A percentile compares a stretch with the other conserved stretches of the same genome.
Evolutionary conservation across 1,284 basidiomycete species (phyloP).

Genomic region (Tilletia indica): DNA sequence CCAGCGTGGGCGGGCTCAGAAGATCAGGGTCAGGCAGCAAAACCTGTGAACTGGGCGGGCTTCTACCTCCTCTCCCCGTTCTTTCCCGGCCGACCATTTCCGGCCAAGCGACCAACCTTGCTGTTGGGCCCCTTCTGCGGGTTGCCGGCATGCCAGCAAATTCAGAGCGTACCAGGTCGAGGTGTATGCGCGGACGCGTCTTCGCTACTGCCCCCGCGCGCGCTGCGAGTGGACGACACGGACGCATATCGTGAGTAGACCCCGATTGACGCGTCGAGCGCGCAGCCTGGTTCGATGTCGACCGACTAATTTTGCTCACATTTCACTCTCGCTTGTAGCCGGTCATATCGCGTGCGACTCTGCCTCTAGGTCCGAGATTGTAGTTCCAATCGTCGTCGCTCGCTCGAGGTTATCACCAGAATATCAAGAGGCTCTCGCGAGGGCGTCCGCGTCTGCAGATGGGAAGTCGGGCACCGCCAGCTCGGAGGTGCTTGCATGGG

Average conservation of each 20-base stretch:
- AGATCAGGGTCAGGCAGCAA: conserved; percentile 21
- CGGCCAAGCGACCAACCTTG: conserved; percentile 37
- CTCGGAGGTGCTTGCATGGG: conserved; percentile 32
- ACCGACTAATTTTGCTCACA: background rate
- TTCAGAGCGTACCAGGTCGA: conserved; percentile 46
- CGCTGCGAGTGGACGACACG: conserved; percentile 54
- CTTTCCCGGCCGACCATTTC: conserved; percentile 35
- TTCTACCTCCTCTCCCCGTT: conserved; percentile 57
- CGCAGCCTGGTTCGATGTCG: too few species aligned
- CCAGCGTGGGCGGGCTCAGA: conserved; percentile 25
- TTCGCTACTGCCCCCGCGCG: conserved; percentile 42
- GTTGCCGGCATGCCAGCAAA: conserved; percentile 56
- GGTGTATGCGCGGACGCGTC: conserved; percentile 57
- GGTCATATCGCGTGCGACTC: conserved; percentile 58
- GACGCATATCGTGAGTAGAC: conserved; percentile 46
- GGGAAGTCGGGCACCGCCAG: conserved; percentile 18
- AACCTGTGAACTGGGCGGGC: conserved; percentile 55
- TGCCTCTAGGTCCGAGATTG: conserved; percentile 55
- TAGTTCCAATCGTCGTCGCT: conserved; percentile 53
- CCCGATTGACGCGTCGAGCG: background rate
- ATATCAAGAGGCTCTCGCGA: conserved; percentile 28
- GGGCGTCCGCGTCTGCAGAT: conserved; percentile 22
- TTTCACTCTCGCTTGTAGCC: conserved; percentile 30
- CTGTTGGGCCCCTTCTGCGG: conserved; percentile 57
- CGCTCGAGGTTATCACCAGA: conserved; percentile 27